Evolutionary conservation across 371 early-diverging fungal genomes (phyloP).

Genomic region (Lichtheimia corymbifera): DNA sequence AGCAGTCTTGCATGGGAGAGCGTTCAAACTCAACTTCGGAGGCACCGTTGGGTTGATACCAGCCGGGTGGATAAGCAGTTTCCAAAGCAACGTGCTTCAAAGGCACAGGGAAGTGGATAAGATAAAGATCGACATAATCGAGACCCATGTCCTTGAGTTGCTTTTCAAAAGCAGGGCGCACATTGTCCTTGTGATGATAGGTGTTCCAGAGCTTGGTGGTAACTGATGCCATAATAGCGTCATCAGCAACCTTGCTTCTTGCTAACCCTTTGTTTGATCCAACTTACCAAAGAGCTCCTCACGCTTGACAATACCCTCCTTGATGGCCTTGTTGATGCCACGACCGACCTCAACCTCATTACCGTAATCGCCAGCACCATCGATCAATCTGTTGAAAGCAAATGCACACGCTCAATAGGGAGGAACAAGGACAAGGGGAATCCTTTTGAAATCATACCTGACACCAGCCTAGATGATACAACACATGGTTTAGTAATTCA

Average conservation of each 20-base stretch:
- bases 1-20: constrained; percentile 29
- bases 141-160: constrained; percentile 53
- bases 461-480: constrained; percentile 25
- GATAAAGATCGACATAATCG: constrained; percentile 67
- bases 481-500: too few relatives aligned
- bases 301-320: constrained; percentile 62
- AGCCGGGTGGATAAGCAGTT: constrained; percentile 18
- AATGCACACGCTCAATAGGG: background rate
- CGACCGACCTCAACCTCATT: constrained; percentile 75
- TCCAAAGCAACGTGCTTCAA: constrained; percentile 15
- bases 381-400: constrained; percentile 38
- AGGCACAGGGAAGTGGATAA: constrained; percentile 38
- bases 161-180: constrained; percentile 45
- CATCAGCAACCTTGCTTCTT: background rate
- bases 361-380: constrained; percentile 51
- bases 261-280: background rate
- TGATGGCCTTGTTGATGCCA: constrained; percentile 54
- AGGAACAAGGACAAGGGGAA: background rate
- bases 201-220: constrained; percentile 77
- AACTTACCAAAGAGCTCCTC: constrained; percentile 48
- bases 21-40: constrained; percentile 15
- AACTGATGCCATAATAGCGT: constrained; percentile 38
- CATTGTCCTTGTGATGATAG: constrained; percentile 49
- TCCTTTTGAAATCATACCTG: constrained; percentile 14
- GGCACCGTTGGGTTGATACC: constrained; percentile 16